Evolutionary conservation across 768 basidiomycete genomes (phyloP), one percentile per base, ranked within the genome.

Genomic region (Zangia roseola): DNA sequence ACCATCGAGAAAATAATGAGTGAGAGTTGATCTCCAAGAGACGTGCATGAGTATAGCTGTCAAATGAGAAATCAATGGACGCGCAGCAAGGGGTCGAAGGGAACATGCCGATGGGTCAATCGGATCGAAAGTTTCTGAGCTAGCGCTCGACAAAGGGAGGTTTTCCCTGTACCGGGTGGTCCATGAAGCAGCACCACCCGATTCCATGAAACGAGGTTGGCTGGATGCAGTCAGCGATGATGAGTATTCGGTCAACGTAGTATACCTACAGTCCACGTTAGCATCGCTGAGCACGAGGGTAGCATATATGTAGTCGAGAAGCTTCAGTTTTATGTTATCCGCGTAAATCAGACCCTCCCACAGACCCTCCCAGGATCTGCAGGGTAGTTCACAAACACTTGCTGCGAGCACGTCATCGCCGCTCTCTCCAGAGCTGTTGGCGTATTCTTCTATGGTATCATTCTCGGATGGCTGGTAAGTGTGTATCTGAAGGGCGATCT

Each of bases 11-110:
- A 67, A 99, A 98, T 14, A 99, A 78, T 2, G 94, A 97, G 70
- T 98, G 97, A 0, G 97, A 94, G 64, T 98, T 98, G 62, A 99
- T 97, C 68, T 99, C 97, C 38, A 99, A 79, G 10, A 99, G 74
- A 39, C 92, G 88, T 30, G 91, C 81, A 67, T 89, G 80, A 0
- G 87, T 74, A 64, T 97, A 99, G 23, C 94, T 95, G 58, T 40
- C 31, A 55, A 43, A 39, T 36, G 33, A 25, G 34, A 33, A 16
- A 14, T 55, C 10, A 17, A 35, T 23, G 26, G 41, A 41, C 42
- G 36, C 45, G n/a, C 33, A 17, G 17, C 16, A 17, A 56, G 20
- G 37, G 10, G 16, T 24, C 17, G 31, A 54, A 44, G 13, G 19
- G 20, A 28, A 61, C 77, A 35, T 47, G 89, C 93, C 88, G 78